Evolutionary conservation across 108 stramenopile species (phyloP).

Genomic region (Nannochloropsis gaditana): DNA sequence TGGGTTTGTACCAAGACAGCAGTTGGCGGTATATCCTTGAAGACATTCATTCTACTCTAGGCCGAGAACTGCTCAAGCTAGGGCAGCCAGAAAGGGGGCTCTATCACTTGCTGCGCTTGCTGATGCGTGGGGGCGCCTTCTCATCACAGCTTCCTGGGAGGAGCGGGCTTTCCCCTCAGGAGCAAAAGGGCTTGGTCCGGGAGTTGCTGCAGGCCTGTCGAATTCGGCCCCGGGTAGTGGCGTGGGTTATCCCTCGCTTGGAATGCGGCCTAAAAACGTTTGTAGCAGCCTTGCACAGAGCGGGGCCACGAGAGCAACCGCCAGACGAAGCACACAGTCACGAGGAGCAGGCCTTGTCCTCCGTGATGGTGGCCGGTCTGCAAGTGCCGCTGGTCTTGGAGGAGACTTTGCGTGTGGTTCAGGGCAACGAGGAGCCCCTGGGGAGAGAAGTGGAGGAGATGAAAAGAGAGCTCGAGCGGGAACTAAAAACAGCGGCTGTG

Average conservation of each 20-base stretch:
- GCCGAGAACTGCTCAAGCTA: background rate
- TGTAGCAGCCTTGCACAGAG: background rate
- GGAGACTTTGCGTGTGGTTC: background rate
- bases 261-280: background rate
- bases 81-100: background rate
- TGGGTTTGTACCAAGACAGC: slow-evolving; percentile 29
- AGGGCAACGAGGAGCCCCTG: background rate
- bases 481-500: slow-evolving; percentile 9
- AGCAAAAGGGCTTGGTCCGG: background rate
- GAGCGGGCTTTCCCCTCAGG: background rate
- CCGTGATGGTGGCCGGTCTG: background rate
- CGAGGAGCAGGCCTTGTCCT: background rate
- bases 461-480: background rate
- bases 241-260: background rate
- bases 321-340: background rate
- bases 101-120: background rate
- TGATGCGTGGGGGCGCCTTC: background rate
- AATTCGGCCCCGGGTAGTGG: background rate
- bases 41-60: slow-evolving; percentile 20
- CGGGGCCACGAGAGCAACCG: background rate
- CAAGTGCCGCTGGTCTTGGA: background rate
- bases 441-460: slow-evolving; percentile 16
- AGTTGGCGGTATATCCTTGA: slow-evolving; percentile 26
- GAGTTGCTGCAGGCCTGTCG: background rate
- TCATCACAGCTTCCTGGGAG: too few relatives aligned